Evolutionary conservation across 2,329 filamentous ascomycete species (phyloP).

Genomic region (Diaporthe velutina): DNA sequence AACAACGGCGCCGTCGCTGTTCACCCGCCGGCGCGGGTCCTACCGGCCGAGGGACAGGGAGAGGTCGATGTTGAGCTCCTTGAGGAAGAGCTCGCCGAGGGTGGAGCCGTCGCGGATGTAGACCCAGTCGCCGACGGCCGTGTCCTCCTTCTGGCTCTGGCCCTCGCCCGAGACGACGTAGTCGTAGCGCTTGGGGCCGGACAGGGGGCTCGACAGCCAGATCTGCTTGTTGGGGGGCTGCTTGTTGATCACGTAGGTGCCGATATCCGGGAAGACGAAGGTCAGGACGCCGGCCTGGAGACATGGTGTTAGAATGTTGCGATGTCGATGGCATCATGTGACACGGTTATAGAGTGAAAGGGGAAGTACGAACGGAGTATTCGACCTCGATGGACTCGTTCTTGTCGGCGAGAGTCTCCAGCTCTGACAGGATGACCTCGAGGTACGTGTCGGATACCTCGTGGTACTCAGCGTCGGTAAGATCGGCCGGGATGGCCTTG

Average conservation of each 20-base stretch:
- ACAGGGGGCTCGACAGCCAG: slow-evolving; percentile 93
- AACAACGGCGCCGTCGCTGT: neutral
- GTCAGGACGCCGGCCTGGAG: slow-evolving; percentile 86
- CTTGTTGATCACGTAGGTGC: slow-evolving; percentile 97
- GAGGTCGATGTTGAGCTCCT: slow-evolving; percentile 81
- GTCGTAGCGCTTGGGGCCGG: slow-evolving; percentile 94
- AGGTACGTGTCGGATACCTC: slow-evolving; percentile 83
- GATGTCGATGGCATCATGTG: neutral
- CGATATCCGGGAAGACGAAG: slow-evolving; percentile 75
- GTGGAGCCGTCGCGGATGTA: slow-evolving; percentile 87
- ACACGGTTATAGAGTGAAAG: neutral
- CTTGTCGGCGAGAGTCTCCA: slow-evolving; percentile 83
- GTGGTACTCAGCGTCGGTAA: slow-evolving; percentile 81
- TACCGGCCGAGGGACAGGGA: slow-evolving; percentile 43
- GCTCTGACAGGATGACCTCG: slow-evolving; percentile 63
- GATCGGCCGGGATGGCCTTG: slow-evolving; percentile 64
- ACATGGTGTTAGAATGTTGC: slow-evolving; percentile 32
- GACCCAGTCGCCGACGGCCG: slow-evolving; percentile 82
- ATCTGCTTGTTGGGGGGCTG: slow-evolving; percentile 98
- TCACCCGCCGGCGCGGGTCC: neutral
- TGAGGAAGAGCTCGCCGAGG: slow-evolving; percentile 77
- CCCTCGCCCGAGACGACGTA: slow-evolving; percentile 82
- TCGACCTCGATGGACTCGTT: slow-evolving; percentile 87
- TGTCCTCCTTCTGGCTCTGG: slow-evolving; percentile 84
- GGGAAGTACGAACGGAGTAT: slow-evolving; percentile 77